A percentile compares a stretch with the other conserved stretches of the same genome.
These are phyloP conservation scores for Apiospora pterosperma DNA, from an alignment of 2,329 filamentous ascomycete genomes.

Conservation along the genomic window DNA sequence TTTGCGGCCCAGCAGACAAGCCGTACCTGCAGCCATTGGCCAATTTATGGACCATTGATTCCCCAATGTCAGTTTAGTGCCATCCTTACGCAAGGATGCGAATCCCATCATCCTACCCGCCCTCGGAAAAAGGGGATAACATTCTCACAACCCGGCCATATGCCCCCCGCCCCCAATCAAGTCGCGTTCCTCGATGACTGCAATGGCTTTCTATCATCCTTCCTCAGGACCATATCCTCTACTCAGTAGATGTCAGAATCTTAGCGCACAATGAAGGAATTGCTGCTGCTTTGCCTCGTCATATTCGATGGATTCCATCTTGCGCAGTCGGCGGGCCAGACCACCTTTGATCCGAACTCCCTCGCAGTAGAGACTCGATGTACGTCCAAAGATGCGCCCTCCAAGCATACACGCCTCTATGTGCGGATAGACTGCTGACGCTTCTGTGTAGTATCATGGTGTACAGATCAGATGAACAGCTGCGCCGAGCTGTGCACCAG, in stretches of 20 bases:
- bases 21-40: background rate
- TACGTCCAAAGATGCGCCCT: background rate
- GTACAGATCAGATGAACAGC: constrained; percentile 1
- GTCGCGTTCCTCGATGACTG: background rate
- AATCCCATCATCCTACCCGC: background rate
- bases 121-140: background rate
- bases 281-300: background rate
- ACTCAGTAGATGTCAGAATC: background rate
- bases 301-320: background rate
- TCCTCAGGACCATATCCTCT: background rate
- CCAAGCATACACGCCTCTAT: too few relatives aligned
- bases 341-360: background rate
- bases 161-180: background rate
- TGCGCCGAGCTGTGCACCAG: background rate
- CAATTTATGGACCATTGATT: background rate
- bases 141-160: background rate
- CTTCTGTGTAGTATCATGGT: background rate
- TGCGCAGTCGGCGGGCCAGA: background rate
- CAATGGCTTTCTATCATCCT: background rate
- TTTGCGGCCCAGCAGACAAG: background rate
- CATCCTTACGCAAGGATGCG: background rate
- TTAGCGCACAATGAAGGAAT: background rate
- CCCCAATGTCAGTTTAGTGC: background rate
- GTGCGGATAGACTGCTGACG: background rate
- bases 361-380: background rate